A percentile compares a stretch with the other conserved stretches of the same genome.
These are phyloP conservation scores for Kodamaea neixiangensis DNA, from an alignment of 805 yeast genomes.

Conservation along the genomic window DNA sequence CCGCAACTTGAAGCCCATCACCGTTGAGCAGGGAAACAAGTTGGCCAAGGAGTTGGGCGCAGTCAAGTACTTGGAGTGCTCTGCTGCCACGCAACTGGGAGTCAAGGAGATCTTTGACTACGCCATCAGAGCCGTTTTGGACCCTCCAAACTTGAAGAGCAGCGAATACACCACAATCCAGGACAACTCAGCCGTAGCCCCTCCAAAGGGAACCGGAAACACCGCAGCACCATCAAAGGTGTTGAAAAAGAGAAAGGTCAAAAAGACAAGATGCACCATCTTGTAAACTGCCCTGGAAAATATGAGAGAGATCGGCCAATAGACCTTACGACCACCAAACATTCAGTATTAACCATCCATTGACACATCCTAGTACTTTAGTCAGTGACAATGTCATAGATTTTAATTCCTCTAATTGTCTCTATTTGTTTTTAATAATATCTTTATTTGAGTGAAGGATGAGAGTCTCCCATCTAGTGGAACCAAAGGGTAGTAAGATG, in stretches of 20 bases:
- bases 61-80: slow-evolving; percentile 78
- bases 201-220: slow-evolving; percentile 3
- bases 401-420: slow-evolving; percentile 16
- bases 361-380: slow-evolving; percentile 1
- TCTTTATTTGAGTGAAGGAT: background rate
- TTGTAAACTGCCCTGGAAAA: slow-evolving; percentile 25
- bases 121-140: slow-evolving; percentile 71
- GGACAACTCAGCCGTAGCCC: slow-evolving; percentile 17
- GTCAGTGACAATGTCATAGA: slow-evolving; percentile 8
- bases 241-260: slow-evolving; percentile 29
- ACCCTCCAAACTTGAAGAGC: slow-evolving; percentile 42
- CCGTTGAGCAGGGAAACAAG: slow-evolving; percentile 60
- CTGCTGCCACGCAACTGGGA: slow-evolving; percentile 87
- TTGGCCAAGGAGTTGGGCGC: slow-evolving; percentile 74
- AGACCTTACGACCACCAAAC: slow-evolving; percentile 1
- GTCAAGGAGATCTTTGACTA: slow-evolving; percentile 82
- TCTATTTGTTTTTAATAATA: slow-evolving; percentile 14
- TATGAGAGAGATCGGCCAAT: background rate
- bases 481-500: background rate
- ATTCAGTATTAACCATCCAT: background rate
- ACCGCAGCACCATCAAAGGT: slow-evolving; percentile 11
- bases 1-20: slow-evolving; percentile 61
- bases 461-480: background rate
- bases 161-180: slow-evolving; percentile 14
- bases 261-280: slow-evolving; percentile 41